Evolutionary conservation across 2,329 filamentous ascomycete genomes (phyloP).

Genomic region (Microsporum audouinii): DNA sequence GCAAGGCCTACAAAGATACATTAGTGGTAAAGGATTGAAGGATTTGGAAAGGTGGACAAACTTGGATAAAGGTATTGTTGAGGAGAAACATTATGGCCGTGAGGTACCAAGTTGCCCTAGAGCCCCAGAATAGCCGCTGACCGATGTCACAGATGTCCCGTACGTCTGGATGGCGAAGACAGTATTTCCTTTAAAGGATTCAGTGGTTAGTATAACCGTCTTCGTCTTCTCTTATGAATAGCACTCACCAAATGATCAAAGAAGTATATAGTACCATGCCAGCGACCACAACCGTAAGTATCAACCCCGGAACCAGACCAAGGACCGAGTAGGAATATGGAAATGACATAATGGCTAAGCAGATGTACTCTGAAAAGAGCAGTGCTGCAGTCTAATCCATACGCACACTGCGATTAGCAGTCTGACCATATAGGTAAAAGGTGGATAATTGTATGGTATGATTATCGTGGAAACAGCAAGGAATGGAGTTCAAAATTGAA

Average conservation of each 20-base stretch:
- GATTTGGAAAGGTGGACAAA: slow-evolving; percentile 19
- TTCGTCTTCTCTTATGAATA: not conserved
- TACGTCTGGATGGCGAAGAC: slow-evolving; percentile 77
- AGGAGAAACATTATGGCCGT: slow-evolving; percentile 79
- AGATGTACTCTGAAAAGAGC: slow-evolving; percentile 93
- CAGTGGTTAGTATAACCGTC: slow-evolving; percentile 4
- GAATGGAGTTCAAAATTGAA: slow-evolving; percentile 6
- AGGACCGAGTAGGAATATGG: slow-evolving; percentile 84
- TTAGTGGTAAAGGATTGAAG: not conserved
- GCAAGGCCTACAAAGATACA: slow-evolving; percentile 46
- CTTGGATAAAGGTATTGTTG: slow-evolving; percentile 88
- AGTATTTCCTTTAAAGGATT: slow-evolving; percentile 60
- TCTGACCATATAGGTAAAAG: not conserved
- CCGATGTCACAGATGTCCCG: slow-evolving; percentile 90
- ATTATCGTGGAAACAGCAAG: not conserved
- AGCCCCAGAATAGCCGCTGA: slow-evolving; percentile 86
- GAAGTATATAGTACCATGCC: slow-evolving; percentile 74
- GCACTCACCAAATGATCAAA: slow-evolving; percentile 48
- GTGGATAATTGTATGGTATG: not conserved
- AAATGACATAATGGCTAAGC: slow-evolving; percentile 87
- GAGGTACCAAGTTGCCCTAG: slow-evolving; percentile 56
- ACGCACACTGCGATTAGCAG: not conserved
- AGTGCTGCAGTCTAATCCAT: slow-evolving; percentile 57
- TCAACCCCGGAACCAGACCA: slow-evolving; percentile 74
- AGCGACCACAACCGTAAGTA: slow-evolving; percentile 69